A percentile compares a stretch with the other conserved stretches of the same genome.
Conservation (phyloP, 805 yeast genomes). For the Saccharomycopsis amapae region DNA sequence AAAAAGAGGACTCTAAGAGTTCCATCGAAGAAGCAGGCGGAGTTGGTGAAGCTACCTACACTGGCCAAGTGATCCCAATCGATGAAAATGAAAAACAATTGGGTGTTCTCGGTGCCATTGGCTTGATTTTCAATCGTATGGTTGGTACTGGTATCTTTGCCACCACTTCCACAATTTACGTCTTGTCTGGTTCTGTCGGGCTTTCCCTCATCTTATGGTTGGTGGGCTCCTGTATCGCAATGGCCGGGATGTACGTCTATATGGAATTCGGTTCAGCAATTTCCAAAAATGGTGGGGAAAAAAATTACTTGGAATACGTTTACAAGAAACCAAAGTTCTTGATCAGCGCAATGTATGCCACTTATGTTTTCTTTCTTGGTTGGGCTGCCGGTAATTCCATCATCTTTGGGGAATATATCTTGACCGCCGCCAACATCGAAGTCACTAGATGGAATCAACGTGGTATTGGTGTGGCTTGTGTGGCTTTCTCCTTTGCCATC, state of each 20-base stretch:
- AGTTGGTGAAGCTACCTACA: not conserved
- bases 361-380: constrained; percentile 68
- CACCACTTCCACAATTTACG: constrained; percentile 52
- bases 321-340: constrained; percentile 63
- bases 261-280: constrained; percentile 76
- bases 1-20: not conserved
- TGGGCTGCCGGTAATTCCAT: constrained; percentile 85
- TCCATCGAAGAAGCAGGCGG: not conserved
- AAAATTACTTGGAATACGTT: constrained; percentile 68
- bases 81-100: constrained; percentile 38
- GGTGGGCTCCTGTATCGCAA: constrained; percentile 64
- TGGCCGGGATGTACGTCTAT: constrained; percentile 58
- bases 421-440: constrained; percentile 65
- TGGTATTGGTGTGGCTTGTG: constrained; percentile 68
- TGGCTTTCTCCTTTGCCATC: constrained; percentile 60
- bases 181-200: constrained; percentile 62
- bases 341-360: constrained; percentile 57
- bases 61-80: constrained; percentile 25
- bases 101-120: constrained; percentile 53
- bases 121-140: constrained; percentile 59
- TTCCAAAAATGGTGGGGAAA: constrained; percentile 82
- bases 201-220: constrained; percentile 66
- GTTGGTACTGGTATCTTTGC: constrained; percentile 74
- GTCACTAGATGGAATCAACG: constrained; percentile 70
- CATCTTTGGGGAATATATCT: constrained; percentile 70